Evolutionary conservation across 176 grass and related monocot genomes (phyloP), one percentile per base, ranked within the genome.

Genomic region (Carex myosuroides): DNA sequence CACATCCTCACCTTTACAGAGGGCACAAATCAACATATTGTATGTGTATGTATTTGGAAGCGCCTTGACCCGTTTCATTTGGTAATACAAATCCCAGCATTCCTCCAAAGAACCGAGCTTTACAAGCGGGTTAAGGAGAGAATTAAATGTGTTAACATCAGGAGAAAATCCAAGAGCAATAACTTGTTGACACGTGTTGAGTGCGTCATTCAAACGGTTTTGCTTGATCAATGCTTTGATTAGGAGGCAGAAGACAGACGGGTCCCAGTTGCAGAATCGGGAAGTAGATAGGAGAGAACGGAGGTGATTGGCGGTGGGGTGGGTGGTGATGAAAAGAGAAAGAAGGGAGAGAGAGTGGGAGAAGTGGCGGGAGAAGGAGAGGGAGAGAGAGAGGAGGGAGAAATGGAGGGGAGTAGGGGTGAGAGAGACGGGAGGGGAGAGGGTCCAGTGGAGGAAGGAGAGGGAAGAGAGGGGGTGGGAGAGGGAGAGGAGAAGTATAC

Each of bases 391-490:
- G 24, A 98, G 87, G 88, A 93, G 73, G 22, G 91, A 85, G 60
- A 90, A 92, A 90, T 88, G 83, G 58, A 87, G 68, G 6, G 92
- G 86, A 13, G 87, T 61, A 1, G 91, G 92, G 13, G 64, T 84
- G 54, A 85, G 44, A 70, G 55, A 77, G 54, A 89, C 22, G 63
- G 85, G 85, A 17, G 85, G 90, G 57, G 84, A 84, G 24, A 88
- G 84, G 2, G 75, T 61, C 80, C 58, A 82, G 53, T 92, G 59
- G 85, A 91, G 85, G 88, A 97, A 93, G 39, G 85, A 86, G 50
- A 98, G 86, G 82, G 89, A 94, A 8, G 84, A 79, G 75, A 94
- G 92, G 65, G 88, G 95, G 64, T 90, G 93, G 81, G 90, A 92
- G 22, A 88, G 90, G 32, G 90, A 86, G 59, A 87, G 91, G 11